Base-by-base conservation (phyloP, 2,329 filamentous ascomycete species). In the Cyanodermella asteris region DNA sequence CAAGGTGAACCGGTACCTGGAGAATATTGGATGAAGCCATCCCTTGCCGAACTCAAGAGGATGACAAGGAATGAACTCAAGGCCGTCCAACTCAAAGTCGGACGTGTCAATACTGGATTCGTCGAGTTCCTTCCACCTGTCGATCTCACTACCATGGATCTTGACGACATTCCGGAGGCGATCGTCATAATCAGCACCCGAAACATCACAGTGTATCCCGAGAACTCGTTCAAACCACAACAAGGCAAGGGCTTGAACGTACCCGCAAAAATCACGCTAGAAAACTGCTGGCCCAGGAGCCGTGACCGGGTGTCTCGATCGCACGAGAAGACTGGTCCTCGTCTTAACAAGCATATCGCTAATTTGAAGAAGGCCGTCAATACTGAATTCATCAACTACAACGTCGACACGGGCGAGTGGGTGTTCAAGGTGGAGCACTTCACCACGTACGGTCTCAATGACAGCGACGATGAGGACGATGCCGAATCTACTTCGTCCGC, bases 381-480 rank as follows among this genome's bases (percentile, higher is more conserved):
- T 44, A 94, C 87, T 0, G 67, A 68, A 4, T 94, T 91, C 39
- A 59, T 82, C 38, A 60, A 61, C 38, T 97, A 93, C 46, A 64
- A 90, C 34, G 56, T 60, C 29, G 60, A 77, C 2, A 81, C 70
- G 26, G 87, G 84, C 26, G 64, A 76, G 23, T 97, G 90, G 90
- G 65, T 66, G 9, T 97, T 97, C 53, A 69, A 59, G 7, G 87
- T 97, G n/a, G 71, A 84, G 40, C 87, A 97, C 47, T 97, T 90
- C 47, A 94, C 84, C 2, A 91, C 81, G 2, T 97, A 97, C 43
- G 82, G 76, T 20, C 60, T 94, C 27, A 74, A 84, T 34, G 78
- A 77, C 26, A 76, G 81, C 22, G 72, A 78, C 15, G 72, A 76
- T 25, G 68, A 65, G 6, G 60, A 72, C 23, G 57, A 57, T 6